Base-by-base conservation (phyloP, 495 filamentous ascomycete species). In the Neurospora africana region DNA sequence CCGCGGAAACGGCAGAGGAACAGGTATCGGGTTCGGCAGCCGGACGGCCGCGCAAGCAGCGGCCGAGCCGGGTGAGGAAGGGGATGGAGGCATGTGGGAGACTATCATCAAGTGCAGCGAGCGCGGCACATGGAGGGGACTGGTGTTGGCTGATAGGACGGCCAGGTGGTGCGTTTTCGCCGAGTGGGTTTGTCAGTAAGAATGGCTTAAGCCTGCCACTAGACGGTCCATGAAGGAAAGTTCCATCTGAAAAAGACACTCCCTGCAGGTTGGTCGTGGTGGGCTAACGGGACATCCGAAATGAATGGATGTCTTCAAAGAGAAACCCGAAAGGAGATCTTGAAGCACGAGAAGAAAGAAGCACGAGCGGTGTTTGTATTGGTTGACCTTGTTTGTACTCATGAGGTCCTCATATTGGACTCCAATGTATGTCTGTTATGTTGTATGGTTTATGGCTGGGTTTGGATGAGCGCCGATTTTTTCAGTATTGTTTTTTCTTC, bases 111-210 rank as follows among this genome's bases (percentile, higher is more conserved):
- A 99, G 84, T 93, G 95, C 80, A 93, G 92, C 0, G 95, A 99
- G 78, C 86, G 90, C 36, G 95, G 95, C 0, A 87, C 90, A 35
- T 99, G 95, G 95, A 88, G 95, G 72, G 96, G 93, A 1, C 81
- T 99, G 70, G 95, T 99, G 73, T 86, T 99, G 23, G 95, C 95
- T 15, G 95, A 99, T 84, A 87, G 95, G 70, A 98, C 92, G 73
- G 96, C 95, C 10, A 86, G 95, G 73, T 99, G 95, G 95, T 98
- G 96, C 82, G 95, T 99, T 30, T 99, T 97, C 84, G 95, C 91
- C 36, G 95, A 99, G 83, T 99, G 95, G 95, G 89, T 92, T 73
- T 88, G 86, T 74, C 78, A 83, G 58, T 65, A 65, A 65, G 53
- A 65, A 65, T 65, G 75, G 72, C 33, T 58, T 79, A 39, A 74